A percentile compares a stretch with the other conserved stretches of the same genome.
Conservation (phyloP, 148 eudicot genomes). For the Amaranthus cruentus region DNA sequence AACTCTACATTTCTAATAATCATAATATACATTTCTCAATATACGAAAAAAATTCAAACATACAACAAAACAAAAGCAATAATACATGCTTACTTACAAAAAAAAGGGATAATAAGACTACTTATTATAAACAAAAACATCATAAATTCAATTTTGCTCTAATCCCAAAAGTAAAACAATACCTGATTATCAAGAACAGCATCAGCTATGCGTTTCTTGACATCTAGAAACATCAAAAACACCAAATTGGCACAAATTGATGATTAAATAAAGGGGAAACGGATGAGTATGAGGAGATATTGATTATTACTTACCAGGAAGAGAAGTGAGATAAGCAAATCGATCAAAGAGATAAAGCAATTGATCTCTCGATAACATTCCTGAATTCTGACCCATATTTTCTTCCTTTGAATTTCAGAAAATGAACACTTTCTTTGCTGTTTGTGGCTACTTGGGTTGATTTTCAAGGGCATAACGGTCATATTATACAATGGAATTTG, state of each 20-base stretch:
- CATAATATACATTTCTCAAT: no score
- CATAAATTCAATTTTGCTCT: no score
- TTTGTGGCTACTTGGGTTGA: no score
- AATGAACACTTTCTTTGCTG: neutral
- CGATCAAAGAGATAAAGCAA: conserved; percentile 63
- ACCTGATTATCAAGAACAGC: conserved; percentile 19
- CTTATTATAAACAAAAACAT: no score
- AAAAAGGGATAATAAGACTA: no score
- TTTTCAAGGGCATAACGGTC: no score
- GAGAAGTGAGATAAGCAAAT: conserved; percentile 64
- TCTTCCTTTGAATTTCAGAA: neutral
- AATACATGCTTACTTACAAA: no score
- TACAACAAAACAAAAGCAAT: no score
- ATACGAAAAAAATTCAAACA: neutral
- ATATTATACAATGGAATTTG: no score
- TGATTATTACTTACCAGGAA: conserved; percentile 37
- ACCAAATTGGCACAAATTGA: neutral
- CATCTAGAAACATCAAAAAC: neutral
- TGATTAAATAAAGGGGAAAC: neutral
- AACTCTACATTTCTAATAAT: no score
- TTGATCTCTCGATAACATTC: conserved; percentile 68
- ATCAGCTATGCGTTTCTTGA: conserved; percentile 21
- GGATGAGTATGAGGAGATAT: neutral
- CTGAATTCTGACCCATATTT: conserved; percentile 39
- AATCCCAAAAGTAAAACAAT: neutral